These are phyloP conservation scores for Xylariales sp. DNA, from an alignment of 2,329 filamentous ascomycete genomes.

Conservation along the genomic window DNA sequence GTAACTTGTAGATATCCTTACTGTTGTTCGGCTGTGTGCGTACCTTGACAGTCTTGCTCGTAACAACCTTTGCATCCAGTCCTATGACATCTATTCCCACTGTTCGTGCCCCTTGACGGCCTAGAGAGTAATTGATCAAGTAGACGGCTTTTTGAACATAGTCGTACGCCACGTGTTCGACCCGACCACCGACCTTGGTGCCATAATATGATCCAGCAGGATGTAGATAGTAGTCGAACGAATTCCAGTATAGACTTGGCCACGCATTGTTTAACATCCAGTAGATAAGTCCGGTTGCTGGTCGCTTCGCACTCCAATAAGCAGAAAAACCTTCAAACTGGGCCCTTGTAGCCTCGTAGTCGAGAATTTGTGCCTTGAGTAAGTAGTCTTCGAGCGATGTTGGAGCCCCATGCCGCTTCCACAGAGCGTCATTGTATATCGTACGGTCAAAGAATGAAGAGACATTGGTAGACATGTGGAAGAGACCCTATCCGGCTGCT, in stretches of 20 bases:
- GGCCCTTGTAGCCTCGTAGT: conserved; percentile 59
- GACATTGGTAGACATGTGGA: conserved; percentile 54
- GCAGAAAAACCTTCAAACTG: conserved; percentile 54
- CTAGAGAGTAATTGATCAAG: conserved; percentile 49
- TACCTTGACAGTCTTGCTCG: conserved; percentile 24
- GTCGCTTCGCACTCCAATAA: conserved; percentile 43
- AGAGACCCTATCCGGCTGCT: conserved; percentile 43
- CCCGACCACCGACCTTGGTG: conserved; percentile 43
- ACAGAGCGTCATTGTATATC: conserved; percentile 55
- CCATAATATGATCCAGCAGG: conserved; percentile 57
- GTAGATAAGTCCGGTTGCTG: conserved; percentile 58
- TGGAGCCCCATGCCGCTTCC: conserved; percentile 46
- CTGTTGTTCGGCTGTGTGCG: conserved; percentile 42
- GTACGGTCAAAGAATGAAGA: conserved; percentile 51
- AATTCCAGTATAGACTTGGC: conserved; percentile 61
- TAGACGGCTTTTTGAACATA: conserved; percentile 42
- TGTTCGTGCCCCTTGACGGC: conserved; percentile 32
- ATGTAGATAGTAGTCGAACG: conserved; percentile 59
- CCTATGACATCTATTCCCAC: conserved; percentile 47
- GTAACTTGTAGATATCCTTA: conserved; percentile 29
- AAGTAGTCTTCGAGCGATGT: conserved; percentile 52
- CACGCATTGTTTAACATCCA: conserved; percentile 66
- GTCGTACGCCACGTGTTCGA: conserved; percentile 53
- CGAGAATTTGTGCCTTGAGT: conserved; percentile 54
- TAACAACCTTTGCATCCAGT: conserved; percentile 38